Evolutionary conservation across 164 flowering plant species (phyloP).

Genomic region (Magnolia officinalis): DNA sequence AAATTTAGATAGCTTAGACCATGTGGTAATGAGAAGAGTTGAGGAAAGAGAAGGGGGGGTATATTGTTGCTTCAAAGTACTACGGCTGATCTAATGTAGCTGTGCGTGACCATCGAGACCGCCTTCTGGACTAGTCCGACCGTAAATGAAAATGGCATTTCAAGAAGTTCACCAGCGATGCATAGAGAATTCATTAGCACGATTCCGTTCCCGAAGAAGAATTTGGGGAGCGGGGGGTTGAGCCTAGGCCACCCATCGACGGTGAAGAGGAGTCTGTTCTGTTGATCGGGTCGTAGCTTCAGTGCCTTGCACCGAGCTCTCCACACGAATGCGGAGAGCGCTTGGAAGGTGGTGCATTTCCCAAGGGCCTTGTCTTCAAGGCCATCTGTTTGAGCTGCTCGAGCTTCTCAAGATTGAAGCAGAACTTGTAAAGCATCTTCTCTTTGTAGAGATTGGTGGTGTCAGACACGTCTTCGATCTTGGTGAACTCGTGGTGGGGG

Average conservation of each 20-base stretch:
- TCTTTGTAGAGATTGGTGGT: slow-evolving; percentile 45
- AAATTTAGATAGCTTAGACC: slow-evolving; percentile 56
- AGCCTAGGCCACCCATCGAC: slow-evolving; percentile 80
- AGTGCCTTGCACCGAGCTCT: slow-evolving; percentile 56
- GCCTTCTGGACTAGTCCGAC: slow-evolving; percentile 63
- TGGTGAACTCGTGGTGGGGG: slow-evolving; percentile 68
- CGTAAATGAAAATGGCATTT: slow-evolving; percentile 51
- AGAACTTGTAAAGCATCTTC: slow-evolving; percentile 48
- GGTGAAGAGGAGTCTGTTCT: slow-evolving; percentile 81
- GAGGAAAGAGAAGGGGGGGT: slow-evolving; percentile 66
- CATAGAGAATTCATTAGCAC: slow-evolving; percentile 66
- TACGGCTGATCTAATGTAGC: slow-evolving; percentile 84
- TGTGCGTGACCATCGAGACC: slow-evolving; percentile 50
- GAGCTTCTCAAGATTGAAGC: slow-evolving; percentile 62
- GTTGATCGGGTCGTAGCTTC: slow-evolving; percentile 57
- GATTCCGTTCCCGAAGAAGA: slow-evolving; percentile 81
- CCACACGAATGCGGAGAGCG: slow-evolving; percentile 87
- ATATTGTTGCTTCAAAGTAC: slow-evolving; percentile 65
- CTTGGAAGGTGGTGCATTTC: slow-evolving; percentile 81
- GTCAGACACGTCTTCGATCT: slow-evolving; percentile 69
- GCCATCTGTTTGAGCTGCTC: slow-evolving; percentile 50
- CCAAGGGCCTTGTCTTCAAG: slow-evolving; percentile 42
- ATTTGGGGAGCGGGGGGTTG: slow-evolving; percentile 63
- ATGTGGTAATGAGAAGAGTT: slow-evolving; percentile 73
- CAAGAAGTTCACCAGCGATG: slow-evolving; percentile 51